A percentile compares a stretch with the other conserved stretches of the same genome.
These are phyloP conservation scores for Termitomyces sp. DNA, from an alignment of 768 basidiomycete species.

Conservation along the genomic window DNA sequence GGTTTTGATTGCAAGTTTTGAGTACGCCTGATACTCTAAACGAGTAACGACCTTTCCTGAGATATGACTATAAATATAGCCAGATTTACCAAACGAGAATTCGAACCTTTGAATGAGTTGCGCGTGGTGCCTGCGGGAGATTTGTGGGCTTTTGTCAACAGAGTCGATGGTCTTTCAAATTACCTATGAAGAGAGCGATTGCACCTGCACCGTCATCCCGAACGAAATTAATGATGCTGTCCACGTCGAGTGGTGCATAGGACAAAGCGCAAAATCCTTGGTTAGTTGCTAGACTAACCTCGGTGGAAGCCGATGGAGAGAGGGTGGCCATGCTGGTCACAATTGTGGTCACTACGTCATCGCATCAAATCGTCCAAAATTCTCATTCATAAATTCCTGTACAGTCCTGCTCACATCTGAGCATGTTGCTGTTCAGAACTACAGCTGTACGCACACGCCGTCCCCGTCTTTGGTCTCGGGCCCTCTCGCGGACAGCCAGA, in stretches of 20 bases:
- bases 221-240: constrained; percentile 57
- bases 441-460: neutral
- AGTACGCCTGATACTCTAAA: constrained; percentile 82
- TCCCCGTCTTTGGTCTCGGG: neutral
- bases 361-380: neutral
- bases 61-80: neutral
- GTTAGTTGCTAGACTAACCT: constrained; percentile 33
- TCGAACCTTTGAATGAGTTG: constrained; percentile 74
- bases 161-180: neutral
- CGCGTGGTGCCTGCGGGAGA: constrained; percentile 58
- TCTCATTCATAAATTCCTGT: neutral
- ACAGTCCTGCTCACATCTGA: neutral
- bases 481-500: neutral
- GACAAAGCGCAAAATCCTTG: constrained; percentile 56
- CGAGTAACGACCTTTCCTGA: constrained; percentile 66
- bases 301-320: constrained; percentile 33
- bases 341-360: neutral
- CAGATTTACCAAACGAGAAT: neutral
- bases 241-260: constrained; percentile 49
- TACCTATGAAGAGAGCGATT: constrained; percentile 70
- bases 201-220: constrained; percentile 65
- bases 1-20: constrained; percentile 73
- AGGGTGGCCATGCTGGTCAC: constrained; percentile 7
- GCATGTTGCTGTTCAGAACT: neutral
- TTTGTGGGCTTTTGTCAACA: neutral